Evolutionary conservation across 768 basidiomycete species (phyloP).

Genomic region (Cystobasidium onofrii): DNA sequence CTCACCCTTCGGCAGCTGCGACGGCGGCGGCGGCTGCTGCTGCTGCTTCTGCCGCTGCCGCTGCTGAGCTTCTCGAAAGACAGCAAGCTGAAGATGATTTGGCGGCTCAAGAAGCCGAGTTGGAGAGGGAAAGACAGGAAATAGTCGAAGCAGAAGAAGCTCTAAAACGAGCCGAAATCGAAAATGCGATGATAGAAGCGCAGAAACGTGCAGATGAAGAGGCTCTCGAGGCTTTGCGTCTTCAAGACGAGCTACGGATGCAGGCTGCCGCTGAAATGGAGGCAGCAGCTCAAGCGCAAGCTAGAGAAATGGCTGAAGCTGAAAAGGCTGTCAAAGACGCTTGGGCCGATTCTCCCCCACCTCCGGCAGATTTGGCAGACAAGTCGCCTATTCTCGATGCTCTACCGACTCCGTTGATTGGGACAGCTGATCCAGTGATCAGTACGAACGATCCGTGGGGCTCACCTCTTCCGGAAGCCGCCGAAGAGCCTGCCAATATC

Average conservation of each 20-base stretch:
- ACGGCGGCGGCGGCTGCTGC: background rate
- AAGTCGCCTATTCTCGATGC: background rate
- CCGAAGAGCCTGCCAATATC: background rate
- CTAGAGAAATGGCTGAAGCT: background rate
- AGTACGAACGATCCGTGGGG: background rate
- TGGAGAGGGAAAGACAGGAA: background rate
- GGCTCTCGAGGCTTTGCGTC: background rate
- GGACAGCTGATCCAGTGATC: background rate
- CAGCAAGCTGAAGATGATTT: background rate
- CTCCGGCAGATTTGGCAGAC: background rate
- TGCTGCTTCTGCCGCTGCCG: background rate
- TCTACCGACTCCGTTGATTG: background rate
- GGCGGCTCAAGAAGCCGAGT: background rate
- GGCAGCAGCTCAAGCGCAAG: background rate
- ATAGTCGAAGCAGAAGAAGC: background rate
- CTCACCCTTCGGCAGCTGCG: background rate
- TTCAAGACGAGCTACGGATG: background rate
- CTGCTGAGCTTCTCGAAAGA: background rate
- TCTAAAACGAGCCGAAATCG: background rate
- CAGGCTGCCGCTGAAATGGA: background rate
- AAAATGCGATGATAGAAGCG: background rate
- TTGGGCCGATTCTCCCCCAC: background rate
- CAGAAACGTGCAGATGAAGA: background rate
- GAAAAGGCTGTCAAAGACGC: background rate
- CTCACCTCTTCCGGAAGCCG: background rate